These are phyloP conservation scores for Leccinum pellstonianum DNA, from an alignment of 768 basidiomycete species.

Conservation along the genomic window DNA sequence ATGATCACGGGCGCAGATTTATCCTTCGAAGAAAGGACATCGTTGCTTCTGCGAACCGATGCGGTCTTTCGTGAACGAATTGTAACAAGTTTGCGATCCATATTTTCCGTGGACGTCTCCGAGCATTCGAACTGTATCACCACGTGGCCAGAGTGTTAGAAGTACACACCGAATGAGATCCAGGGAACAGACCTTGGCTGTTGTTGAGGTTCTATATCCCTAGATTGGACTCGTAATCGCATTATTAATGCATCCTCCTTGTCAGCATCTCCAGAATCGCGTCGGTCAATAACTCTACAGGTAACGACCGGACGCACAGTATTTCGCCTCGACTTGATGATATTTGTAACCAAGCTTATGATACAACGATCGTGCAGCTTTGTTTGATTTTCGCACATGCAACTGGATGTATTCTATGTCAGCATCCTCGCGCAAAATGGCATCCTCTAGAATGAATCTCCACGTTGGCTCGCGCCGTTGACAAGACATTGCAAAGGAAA, in stretches of 20 bases:
- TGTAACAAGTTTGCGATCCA: conserved; percentile 17
- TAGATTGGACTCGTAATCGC: conserved; percentile 15
- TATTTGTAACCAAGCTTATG: conserved; percentile 25
- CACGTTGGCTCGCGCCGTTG: conserved; percentile 2
- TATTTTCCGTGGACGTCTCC: conserved; percentile 4
- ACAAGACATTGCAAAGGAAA: neutral
- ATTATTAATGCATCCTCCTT: conserved; percentile 28
- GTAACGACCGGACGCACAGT: conserved; percentile 23
- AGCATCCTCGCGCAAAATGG: conserved; percentile 21
- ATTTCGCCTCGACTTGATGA: conserved; percentile 16
- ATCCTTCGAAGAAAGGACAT: conserved; percentile 15
- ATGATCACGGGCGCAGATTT: conserved; percentile 11
- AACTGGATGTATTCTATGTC: conserved; percentile 25
- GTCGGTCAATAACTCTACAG: neutral
- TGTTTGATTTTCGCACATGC: conserved; percentile 32
- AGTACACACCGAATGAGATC: neutral
- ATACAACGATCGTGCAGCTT: conserved; percentile 24
- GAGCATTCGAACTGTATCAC: conserved; percentile 5
- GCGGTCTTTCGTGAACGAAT: conserved; percentile 14
- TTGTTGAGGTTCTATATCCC: neutral
- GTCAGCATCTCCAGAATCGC: conserved; percentile 23
- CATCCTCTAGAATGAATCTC: conserved; percentile 17
- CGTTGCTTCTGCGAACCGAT: conserved; percentile 7
- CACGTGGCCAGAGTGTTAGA: neutral
- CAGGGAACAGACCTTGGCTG: conserved; percentile 14